These are phyloP conservation scores for Penicillium manginii DNA, from an alignment of 495 filamentous ascomycete species.

Conservation along the genomic window DNA sequence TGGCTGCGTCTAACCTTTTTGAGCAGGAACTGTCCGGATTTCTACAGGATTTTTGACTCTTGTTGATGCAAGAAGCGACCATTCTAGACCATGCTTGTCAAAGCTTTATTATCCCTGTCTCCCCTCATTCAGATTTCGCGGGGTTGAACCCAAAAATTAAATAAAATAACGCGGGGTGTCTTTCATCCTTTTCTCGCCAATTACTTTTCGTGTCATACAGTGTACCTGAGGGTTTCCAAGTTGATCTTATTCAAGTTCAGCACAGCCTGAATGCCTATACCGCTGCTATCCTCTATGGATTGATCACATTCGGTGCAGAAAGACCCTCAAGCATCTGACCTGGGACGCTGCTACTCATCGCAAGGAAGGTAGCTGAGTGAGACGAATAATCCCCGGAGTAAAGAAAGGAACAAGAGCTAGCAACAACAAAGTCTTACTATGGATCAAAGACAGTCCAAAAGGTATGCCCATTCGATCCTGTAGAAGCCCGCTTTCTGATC, in stretches of 20 bases:
- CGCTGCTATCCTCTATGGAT: not conserved
- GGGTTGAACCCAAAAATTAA: not conserved
- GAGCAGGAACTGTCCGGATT: constrained; percentile 25
- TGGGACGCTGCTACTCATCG: not conserved
- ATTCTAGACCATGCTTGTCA: not conserved
- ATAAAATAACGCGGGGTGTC: not conserved
- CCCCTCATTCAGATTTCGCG: not conserved
- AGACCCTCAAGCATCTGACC: not conserved
- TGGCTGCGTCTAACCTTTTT: constrained; percentile 13
- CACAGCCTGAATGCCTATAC: too few relatives aligned
- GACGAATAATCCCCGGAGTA: not conserved
- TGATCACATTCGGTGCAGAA: not conserved
- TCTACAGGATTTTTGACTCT: not conserved
- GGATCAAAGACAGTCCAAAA: not conserved
- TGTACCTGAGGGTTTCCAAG: not conserved
- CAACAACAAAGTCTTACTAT: not conserved
- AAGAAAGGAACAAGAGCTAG: not conserved
- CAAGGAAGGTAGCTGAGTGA: not conserved
- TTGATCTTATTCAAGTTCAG: not conserved
- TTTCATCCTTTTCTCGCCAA: not conserved
- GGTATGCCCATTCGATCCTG: not conserved
- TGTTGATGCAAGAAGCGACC: constrained; percentile 10
- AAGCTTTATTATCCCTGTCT: constrained; percentile 1
- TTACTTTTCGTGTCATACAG: not conserved
- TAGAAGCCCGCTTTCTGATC: not conserved